Evolutionary conservation across 129 eudicot genomes (phyloP).

Genomic region (Chrysanthemum makinoi): DNA sequence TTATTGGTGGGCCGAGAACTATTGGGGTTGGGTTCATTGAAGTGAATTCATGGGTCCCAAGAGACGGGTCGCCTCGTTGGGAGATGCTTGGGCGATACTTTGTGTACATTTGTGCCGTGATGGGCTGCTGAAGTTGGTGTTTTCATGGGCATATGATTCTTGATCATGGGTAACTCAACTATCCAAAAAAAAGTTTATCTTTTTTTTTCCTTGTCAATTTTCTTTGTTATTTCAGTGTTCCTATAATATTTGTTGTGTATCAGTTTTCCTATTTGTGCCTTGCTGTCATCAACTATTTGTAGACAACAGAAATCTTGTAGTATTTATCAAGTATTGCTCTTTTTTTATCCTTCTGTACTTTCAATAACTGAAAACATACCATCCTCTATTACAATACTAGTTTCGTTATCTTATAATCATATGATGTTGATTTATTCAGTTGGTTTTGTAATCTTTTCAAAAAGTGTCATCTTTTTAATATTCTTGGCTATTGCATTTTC

Average conservation of each 20-base stretch:
- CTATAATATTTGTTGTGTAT: too few relatives aligned
- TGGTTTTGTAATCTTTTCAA: constrained; percentile 3
- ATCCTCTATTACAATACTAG: background rate
- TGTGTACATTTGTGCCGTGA: constrained; percentile 90
- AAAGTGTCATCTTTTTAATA: constrained; percentile 16
- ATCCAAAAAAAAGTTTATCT: constrained; percentile 26
- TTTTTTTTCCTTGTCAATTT: constrained; percentile 19
- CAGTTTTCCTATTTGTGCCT: too few relatives aligned
- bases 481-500: constrained; percentile 2
- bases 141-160: constrained; percentile 44
- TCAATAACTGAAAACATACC: too few relatives aligned
- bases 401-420: constrained; percentile 5
- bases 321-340: too few relatives aligned
- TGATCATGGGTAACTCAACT: constrained; percentile 37
- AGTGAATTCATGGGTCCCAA: constrained; percentile 77
- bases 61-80: constrained; percentile 73
- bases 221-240: constrained; percentile 17
- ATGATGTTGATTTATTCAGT: constrained; percentile 20
- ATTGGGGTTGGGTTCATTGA: constrained; percentile 60
- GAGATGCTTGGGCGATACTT: constrained; percentile 63
- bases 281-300: too few relatives aligned
- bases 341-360: too few relatives aligned
- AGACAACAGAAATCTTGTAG: too few relatives aligned
- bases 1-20: constrained; percentile 71
- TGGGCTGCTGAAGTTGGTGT: constrained; percentile 71